phyloP scores from a whole-genome alignment of 176 grass and related monocot species.

The Otatea glauca region DNA sequence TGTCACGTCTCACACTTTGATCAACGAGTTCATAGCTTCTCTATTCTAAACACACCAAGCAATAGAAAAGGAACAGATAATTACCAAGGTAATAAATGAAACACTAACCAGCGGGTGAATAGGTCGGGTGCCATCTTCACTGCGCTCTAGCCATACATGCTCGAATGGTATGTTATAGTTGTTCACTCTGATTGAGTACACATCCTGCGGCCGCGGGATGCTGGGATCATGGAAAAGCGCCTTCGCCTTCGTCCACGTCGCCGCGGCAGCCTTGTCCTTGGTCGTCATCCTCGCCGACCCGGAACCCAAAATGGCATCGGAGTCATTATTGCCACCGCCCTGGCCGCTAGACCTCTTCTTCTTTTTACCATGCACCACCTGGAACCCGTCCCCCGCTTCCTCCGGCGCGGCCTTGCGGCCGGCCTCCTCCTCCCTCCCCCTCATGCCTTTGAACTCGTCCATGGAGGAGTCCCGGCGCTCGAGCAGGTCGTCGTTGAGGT shows the following conservation, averaged over 20 bases:
- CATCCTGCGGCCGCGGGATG: slow-evolving; percentile 79
- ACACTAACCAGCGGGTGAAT: slow-evolving; percentile 82
- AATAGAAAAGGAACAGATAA: slow-evolving; percentile 8
- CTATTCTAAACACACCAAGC: slow-evolving; percentile 6
- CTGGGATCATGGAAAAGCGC: slow-evolving; percentile 76
- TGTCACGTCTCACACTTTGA: background rate
- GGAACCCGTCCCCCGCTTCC: slow-evolving; percentile 69
- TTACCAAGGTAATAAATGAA: slow-evolving; percentile 19
- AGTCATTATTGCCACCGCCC: slow-evolving; percentile 14
- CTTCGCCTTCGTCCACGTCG: slow-evolving; percentile 50
- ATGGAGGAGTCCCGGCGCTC: slow-evolving; percentile 55
- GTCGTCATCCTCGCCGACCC: slow-evolving; percentile 45
- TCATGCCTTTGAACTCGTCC: slow-evolving; percentile 57
- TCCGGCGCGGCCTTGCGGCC: slow-evolving; percentile 38
- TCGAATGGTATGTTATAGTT: slow-evolving; percentile 79
- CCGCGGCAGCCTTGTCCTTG: slow-evolving; percentile 57
- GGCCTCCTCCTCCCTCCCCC: slow-evolving; percentile 54
- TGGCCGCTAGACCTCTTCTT: slow-evolving; percentile 40
- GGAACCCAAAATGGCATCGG: background rate
- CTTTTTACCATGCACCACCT: slow-evolving; percentile 65
- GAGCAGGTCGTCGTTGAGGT: slow-evolving; percentile 40
- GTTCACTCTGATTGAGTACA: slow-evolving; percentile 78
- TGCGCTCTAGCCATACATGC: slow-evolving; percentile 88
- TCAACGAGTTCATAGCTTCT: background rate
- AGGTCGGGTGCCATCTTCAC: slow-evolving; percentile 57